These are phyloP conservation scores for Boletus bicolor DNA, from an alignment of 768 basidiomycete genomes.

Conservation along the genomic window DNA sequence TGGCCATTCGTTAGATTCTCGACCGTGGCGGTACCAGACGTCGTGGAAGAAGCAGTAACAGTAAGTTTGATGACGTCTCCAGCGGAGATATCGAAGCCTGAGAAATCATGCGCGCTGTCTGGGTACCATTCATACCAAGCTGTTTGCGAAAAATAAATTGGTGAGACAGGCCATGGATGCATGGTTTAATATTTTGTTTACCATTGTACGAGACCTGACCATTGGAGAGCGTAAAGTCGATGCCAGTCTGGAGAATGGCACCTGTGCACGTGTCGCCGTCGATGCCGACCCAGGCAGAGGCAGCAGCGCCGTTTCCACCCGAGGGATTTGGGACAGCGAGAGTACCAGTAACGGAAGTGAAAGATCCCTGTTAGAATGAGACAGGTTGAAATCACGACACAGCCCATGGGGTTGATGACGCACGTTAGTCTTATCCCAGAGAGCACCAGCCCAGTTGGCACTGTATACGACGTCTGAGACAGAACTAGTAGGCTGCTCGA, in stretches of 20 bases:
- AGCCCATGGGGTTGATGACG: background rate
- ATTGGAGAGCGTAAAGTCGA: background rate
- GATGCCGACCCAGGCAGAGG: slow-evolving; percentile 4
- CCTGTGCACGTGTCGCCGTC: background rate
- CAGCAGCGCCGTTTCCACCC: background rate
- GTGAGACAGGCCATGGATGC: background rate
- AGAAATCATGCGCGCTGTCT: background rate
- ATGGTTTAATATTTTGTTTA: background rate
- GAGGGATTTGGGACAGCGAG: background rate
- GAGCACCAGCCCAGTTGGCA: no score
- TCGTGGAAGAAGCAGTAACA: background rate
- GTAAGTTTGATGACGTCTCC: slow-evolving; percentile 5
- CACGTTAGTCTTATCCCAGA: background rate
- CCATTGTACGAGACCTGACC: background rate
- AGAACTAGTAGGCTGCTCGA: background rate
- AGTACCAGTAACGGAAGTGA: background rate
- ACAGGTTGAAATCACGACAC: background rate
- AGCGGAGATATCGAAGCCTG: background rate
- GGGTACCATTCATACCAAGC: slow-evolving; percentile 12
- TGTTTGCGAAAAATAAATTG: background rate
- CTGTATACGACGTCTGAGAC: background rate
- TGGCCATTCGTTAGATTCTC: slow-evolving; percentile 9
- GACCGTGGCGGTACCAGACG: background rate
- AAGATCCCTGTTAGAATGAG: slow-evolving; percentile 2
- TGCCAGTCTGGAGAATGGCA: background rate